Evolutionary conservation across 2,329 filamentous ascomycete species (phyloP).

Genomic region (Calonectria leucothoes): DNA sequence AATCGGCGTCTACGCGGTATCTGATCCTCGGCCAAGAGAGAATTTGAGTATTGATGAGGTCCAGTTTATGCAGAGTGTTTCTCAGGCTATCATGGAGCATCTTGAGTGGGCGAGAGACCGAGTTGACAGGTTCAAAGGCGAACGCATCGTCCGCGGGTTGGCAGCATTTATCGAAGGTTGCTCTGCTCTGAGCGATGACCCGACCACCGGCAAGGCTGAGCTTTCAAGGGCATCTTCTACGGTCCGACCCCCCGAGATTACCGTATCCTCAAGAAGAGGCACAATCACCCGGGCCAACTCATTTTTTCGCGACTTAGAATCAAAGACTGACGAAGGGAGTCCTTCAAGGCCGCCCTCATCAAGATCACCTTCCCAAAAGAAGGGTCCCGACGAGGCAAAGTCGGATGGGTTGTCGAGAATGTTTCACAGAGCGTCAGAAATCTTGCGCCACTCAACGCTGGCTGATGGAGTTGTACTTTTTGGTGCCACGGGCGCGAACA

Average conservation of each 20-base stretch:
- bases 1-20: conserved; percentile 70
- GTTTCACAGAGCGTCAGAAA: conserved; percentile 43
- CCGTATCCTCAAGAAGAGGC: conserved; percentile 22
- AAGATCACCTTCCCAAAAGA: not conserved
- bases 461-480: conserved; percentile 48
- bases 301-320: not conserved
- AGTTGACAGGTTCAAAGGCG: conserved; percentile 64
- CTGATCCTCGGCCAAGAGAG: conserved; percentile 66
- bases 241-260: conserved; percentile 32
- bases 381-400: conserved; percentile 17
- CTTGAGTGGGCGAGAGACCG: conserved; percentile 66
- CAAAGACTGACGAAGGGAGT: not conserved
- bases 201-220: conserved; percentile 16
- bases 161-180: conserved; percentile 66
- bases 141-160: conserved; percentile 66
- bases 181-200: conserved; percentile 40
- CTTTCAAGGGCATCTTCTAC: conserved; percentile 16
- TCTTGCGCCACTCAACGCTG: conserved; percentile 44
- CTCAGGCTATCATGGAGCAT: conserved; percentile 69
- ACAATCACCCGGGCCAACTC: not conserved
- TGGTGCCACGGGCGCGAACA: conserved; percentile 40
- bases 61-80: conserved; percentile 67
- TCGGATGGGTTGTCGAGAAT: conserved; percentile 39
- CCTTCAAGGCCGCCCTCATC: not conserved
- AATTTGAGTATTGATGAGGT: conserved; percentile 60